A percentile compares a stretch with the other conserved stretches of the same genome.
Evolutionary conservation across 257 asterid species (phyloP).

Genomic region (Linderniella brevidens): DNA sequence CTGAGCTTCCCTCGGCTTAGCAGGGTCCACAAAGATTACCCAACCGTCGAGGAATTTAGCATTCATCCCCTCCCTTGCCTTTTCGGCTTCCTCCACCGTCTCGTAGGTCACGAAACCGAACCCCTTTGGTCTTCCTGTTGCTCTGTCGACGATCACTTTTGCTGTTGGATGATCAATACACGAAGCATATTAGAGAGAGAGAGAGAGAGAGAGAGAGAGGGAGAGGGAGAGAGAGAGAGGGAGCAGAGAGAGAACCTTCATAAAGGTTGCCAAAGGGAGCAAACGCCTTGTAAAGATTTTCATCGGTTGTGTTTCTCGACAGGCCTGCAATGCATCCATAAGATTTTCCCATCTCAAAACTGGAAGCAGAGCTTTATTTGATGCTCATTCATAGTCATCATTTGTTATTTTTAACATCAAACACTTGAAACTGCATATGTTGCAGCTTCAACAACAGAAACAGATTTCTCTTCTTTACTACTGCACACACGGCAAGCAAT

Average conservation of each 20-base stretch:
- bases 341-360: too few species aligned
- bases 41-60: constrained; percentile 85
- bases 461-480: too few species aligned
- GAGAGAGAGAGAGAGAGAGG: not conserved
- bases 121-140: constrained; percentile 81
- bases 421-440: too few species aligned
- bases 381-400: too few species aligned
- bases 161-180: constrained; percentile 25
- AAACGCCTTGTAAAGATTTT: constrained; percentile 51
- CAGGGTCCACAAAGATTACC: constrained; percentile 95
- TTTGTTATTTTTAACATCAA: too few species aligned
- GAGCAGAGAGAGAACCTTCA: constrained; percentile 34
- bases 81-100: constrained; percentile 77
- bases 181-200: too few species aligned
- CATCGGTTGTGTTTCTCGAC: constrained; percentile 67
- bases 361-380: too few species aligned
- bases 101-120: constrained; percentile 73
- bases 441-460: too few species aligned
- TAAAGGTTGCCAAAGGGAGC: constrained; percentile 58
- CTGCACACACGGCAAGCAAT: too few species aligned
- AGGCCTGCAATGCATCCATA: constrained; percentile 54
- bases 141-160: constrained; percentile 62
- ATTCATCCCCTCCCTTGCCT: constrained; percentile 79
- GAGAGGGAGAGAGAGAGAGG: not conserved
- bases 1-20: constrained; percentile 62